These are phyloP conservation scores for Zangia roseola DNA, from an alignment of 768 basidiomycete genomes.

Conservation along the genomic window DNA sequence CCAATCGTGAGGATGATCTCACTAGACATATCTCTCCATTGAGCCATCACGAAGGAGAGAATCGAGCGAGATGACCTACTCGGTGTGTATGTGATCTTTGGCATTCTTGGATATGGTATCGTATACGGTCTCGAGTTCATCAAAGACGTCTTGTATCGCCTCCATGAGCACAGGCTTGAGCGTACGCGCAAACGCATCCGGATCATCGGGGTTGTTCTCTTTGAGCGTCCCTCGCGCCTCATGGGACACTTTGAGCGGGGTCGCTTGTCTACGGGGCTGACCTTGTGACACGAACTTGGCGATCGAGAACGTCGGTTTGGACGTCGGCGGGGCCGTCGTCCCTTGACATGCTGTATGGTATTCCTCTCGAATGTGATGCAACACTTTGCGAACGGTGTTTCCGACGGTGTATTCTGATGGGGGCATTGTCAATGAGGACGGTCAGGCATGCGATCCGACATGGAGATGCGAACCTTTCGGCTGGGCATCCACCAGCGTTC, in stretches of 20 bases:
- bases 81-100: conserved; percentile 96
- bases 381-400: conserved; percentile 89
- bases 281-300: conserved; percentile 82
- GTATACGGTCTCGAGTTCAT: conserved; percentile 94
- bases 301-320: conserved; percentile 60
- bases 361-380: conserved; percentile 95
- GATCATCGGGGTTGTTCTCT: conserved; percentile 73
- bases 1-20: conserved; percentile 95
- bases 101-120: conserved; percentile 93
- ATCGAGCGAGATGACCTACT: conserved; percentile 52
- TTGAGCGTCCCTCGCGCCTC: conserved; percentile 58
- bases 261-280: conserved; percentile 55
- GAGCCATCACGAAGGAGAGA: conserved; percentile 4
- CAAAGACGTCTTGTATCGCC: conserved; percentile 93
- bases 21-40: conserved; percentile 43
- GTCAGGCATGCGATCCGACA: neutral
- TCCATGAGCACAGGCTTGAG: conserved; percentile 95
- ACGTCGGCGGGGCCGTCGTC: conserved; percentile 36
- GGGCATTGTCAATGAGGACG: neutral
- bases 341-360: conserved; percentile 76
- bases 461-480: conserved; percentile 72
- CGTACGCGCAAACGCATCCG: conserved; percentile 71
- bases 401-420: conserved; percentile 86
- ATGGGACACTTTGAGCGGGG: conserved; percentile 34
- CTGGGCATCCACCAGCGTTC: conserved; percentile 83